Evolutionary conservation across 1,284 basidiomycete species (phyloP), one percentile per base, ranked within the genome.

Genomic region (Vanrija humicola): DNA sequence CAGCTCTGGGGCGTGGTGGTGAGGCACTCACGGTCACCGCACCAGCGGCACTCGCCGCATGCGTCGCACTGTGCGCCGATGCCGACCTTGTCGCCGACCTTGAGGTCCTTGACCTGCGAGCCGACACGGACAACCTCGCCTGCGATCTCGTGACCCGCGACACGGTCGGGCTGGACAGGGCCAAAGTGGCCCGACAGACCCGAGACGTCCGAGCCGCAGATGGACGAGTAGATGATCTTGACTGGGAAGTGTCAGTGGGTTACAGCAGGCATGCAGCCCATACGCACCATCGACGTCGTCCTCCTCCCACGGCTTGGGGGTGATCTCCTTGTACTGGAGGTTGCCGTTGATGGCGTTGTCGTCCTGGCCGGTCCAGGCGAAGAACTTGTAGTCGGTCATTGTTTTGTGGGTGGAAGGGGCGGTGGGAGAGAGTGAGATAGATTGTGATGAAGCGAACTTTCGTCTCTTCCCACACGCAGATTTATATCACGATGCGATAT

Each of bases 51-150:
- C 52, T 71, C 59, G 45, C 66, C 55, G 64, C 78, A 79, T 16
- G 64, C 68, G 59, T 78, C 78, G 53, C 72, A 75, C 64, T 81
- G 79, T 1, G 80, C 79, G 25, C 80, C 80, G 25, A 82, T 74
- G 50, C 80, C 80, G 46, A 76, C 79, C 6, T 76, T 62, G 60
- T 80, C 77, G 46, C 80, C 80, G 26, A 66, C 66, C 53, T 70
- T 69, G 60, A 65, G 39, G 46, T 60, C 45, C 40, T 55, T 48
- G n/a, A 61, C 60, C 21, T 65, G 49, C 8, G 61, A 54, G 6
- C 70, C 70, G 12, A 60, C 66, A 12, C 51, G 47, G 9, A 63
- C 54, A 9, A 68, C 69, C 19, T 52, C 38, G 38, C 70, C 70
- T 29, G 68, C 59, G 23, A 67, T 66, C 48, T 70, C 66, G 48